Evolutionary conservation across 2,329 filamentous ascomycete genomes (phyloP).

Genomic region (Arthrobotrys sinensis): DNA sequence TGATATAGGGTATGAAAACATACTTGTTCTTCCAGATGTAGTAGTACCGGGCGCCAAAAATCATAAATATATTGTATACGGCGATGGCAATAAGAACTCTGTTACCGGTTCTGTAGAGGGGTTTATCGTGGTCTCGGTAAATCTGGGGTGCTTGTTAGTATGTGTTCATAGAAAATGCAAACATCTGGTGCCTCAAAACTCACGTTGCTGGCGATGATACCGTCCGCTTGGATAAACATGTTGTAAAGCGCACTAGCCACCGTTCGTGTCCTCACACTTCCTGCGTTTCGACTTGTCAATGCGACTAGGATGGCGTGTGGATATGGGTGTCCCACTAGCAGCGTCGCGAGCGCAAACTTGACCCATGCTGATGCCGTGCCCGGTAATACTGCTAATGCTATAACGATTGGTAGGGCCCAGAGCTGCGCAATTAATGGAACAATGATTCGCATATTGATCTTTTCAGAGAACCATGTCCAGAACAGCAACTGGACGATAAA

Average conservation of each 20-base stretch:
- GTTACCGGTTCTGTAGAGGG: slow-evolving; percentile 73
- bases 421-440: slow-evolving; percentile 71
- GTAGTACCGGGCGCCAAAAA: slow-evolving; percentile 72
- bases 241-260: slow-evolving; percentile 78
- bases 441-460: slow-evolving; percentile 71
- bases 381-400: slow-evolving; percentile 71
- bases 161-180: slow-evolving; percentile 7
- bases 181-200: slow-evolving; percentile 32
- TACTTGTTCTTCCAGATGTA: slow-evolving; percentile 72
- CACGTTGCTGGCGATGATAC: slow-evolving; percentile 70
- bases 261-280: slow-evolving; percentile 75
- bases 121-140: slow-evolving; percentile 73
- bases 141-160: slow-evolving; percentile 66
- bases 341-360: slow-evolving; percentile 71
- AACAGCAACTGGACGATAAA: slow-evolving; percentile 72
- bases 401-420: slow-evolving; percentile 75
- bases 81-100: slow-evolving; percentile 72
- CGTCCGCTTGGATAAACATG: slow-evolving; percentile 70
- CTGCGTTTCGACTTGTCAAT: slow-evolving; percentile 76
- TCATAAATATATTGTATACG: slow-evolving; percentile 71
- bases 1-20: no score
- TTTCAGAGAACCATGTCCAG: slow-evolving; percentile 71
- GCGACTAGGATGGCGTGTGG: slow-evolving; percentile 75
- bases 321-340: slow-evolving; percentile 73
- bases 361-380: slow-evolving; percentile 68